A percentile compares a stretch with the other conserved stretches of the same genome.
phyloP scores from a whole-genome alignment of 148 eudicot genomes.

The Fagopyrum homotropicum region DNA sequence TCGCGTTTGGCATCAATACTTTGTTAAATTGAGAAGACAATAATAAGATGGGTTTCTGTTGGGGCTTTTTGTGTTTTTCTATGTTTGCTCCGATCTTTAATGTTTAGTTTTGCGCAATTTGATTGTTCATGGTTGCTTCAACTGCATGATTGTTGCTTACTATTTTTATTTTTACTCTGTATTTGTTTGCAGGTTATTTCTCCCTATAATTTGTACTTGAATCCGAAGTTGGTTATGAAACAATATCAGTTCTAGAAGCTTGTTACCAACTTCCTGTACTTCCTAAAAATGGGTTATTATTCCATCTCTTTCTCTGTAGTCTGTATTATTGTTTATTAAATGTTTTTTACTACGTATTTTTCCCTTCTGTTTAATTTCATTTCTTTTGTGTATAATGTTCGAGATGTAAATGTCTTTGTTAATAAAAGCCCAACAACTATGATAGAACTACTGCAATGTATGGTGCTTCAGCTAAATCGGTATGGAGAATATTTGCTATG shows the following conservation, averaged over 20 bases:
- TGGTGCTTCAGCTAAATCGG: neutral
- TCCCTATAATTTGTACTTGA: conserved; percentile 76
- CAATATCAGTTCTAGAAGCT: conserved; percentile 93
- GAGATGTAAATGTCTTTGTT: neutral
- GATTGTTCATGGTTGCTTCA: neutral
- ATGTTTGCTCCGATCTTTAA: neutral
- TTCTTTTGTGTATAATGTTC: neutral
- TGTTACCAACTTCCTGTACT: conserved; percentile 84
- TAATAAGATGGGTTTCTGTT: neutral
- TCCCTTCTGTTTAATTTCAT: neutral
- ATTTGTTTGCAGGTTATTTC: conserved; percentile 73
- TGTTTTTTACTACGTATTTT: neutral
- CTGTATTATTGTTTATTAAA: neutral
- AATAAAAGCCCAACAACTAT: neutral
- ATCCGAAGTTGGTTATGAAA: conserved; percentile 83
- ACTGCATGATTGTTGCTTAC: neutral
- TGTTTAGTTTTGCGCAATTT: neutral
- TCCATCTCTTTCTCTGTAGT: neutral
- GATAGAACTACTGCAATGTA: neutral
- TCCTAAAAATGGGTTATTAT: conserved; percentile 88
- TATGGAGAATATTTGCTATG: neutral
- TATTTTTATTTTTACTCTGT: neutral
- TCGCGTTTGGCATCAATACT: neutral
- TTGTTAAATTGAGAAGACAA: neutral
- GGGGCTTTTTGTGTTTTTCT: neutral